These are phyloP conservation scores for Penicillium cataractarum DNA, from an alignment of 495 filamentous ascomycete genomes.

Conservation along the genomic window DNA sequence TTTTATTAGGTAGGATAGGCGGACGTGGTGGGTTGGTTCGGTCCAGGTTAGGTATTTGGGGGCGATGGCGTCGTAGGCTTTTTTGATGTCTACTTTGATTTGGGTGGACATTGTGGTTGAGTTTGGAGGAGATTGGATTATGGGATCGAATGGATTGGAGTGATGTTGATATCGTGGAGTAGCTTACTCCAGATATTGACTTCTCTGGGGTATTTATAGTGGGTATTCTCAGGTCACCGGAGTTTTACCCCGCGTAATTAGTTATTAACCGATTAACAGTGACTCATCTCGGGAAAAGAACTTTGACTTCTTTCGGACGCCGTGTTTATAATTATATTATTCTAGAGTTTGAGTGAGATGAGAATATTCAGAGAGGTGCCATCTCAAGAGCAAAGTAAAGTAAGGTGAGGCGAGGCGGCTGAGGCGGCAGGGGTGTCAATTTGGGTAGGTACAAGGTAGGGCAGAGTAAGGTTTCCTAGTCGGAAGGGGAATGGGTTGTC, in stretches of 20 bases:
- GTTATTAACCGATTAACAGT: neutral
- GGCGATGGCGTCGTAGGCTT: slow-evolving; percentile 47
- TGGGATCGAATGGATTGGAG: no score
- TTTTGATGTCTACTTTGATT: slow-evolving; percentile 29
- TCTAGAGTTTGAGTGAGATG: neutral
- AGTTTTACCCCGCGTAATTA: neutral
- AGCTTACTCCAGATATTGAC: no score
- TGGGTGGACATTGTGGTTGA: neutral
- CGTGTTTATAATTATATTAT: neutral
- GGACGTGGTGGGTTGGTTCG: slow-evolving; percentile 22
- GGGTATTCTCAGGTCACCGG: neutral
- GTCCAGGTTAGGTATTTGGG: slow-evolving; percentile 44
- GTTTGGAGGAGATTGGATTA: neutral
- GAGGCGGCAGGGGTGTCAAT: neutral
- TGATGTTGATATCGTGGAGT: neutral
- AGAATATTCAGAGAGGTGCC: neutral
- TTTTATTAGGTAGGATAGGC: slow-evolving; percentile 34
- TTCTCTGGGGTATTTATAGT: neutral
- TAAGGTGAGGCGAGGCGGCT: neutral
- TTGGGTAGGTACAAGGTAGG: no score
- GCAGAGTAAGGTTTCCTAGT: no score
- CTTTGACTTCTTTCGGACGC: neutral
- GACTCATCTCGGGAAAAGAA: neutral
- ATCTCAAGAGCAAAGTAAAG: neutral
- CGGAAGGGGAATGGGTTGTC: neutral